Base-by-base conservation (phyloP, 1,284 basidiomycete species). In the Apiotrichum domesticum region DNA sequence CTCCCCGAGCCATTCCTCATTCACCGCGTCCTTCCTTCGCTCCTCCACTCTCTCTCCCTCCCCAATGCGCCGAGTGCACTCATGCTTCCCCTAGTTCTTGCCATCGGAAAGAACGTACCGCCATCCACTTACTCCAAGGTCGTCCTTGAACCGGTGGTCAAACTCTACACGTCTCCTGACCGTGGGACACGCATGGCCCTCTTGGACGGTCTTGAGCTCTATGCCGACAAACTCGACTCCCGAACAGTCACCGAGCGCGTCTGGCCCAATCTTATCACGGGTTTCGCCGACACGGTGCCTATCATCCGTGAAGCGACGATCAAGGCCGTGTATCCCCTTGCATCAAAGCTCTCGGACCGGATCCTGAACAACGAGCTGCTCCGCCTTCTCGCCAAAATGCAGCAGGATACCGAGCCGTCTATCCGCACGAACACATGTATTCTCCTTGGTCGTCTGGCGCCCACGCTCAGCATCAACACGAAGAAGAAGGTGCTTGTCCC, bases 391-490 rank as follows among this genome's bases (percentile, higher is more conserved):
- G 95, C 95, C 2, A 90, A 90, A 66, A 88, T 90, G 76, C 96
- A 98, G 78, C 85, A 83, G 15, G 95, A 98, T 70, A 80, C 86
- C 0, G 95, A 98, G 76, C 84, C 94, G 0, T 94, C 92, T 1
- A 97, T 98, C 67, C 85, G 96, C 44, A 98, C 95, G 11, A 98
- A 98, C 71, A 97, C 95, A 0, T 98, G 93, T 69, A 96, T 98
- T 64, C 83, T 98, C 4, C 85, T 99, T 45, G 95, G 95, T 8
- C 83, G 94, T 9, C 82, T 99, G 3, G 91, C 89, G 0, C 91
- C 91, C 0, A 83, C 84, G 3, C 80, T 98, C 2, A 87, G 88
- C 1, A 83, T 88, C 57, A 86, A 90, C 64, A 98, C 95, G 6
- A 92, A 94, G 71, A 85, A 87, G 63, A 98, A 97, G 70, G 92